Evolutionary conservation across 257 asterid species (phyloP), one percentile per base, ranked within the genome.

Genomic region (Rehmannia glutinosa): DNA sequence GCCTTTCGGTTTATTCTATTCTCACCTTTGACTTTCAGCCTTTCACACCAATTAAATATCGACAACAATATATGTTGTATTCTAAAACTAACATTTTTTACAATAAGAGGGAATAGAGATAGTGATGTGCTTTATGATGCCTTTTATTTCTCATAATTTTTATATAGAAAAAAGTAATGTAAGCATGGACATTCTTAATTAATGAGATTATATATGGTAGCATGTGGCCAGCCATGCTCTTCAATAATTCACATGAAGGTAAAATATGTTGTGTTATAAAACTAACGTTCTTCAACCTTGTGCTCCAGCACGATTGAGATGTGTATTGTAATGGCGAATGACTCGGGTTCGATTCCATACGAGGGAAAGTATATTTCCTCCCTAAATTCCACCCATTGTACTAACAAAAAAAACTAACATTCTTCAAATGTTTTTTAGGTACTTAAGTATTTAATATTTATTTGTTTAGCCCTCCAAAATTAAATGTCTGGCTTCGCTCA

Each of bases 221-320:
- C 82, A 68, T 73, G 59, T 77, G 87, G 79, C 76, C 81, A 79
- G 70, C 80, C 73, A 69, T 73, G 69, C 72, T 53, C 73, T 62
- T 62, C 73, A 73, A 75, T 61, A 28, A 69, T 74, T 47, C 77
- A 57, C 67, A 66, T 60, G 68, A 72, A 64, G 39, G 58, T 10
- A 36, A 36, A 7, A 4, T 10, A 32, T n/a, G n/a, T n/a, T n/a
- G n/a, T n/a, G n/a, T n/a, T n/a, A n/a, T n/a, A n/a, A n/a, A n/a
- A n/a, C n/a, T n/a, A n/a, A n/a, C n/a, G n/a, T n/a, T n/a, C n/a
- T n/a, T n/a, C n/a, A n/a, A n/a, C n/a, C n/a, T n/a, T n/a, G n/a
- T n/a, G n/a, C n/a, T n/a, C n/a, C n/a, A n/a, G n/a, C n/a, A n/a
- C n/a, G n/a, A n/a, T n/a, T n/a, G n/a, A n/a, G n/a, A n/a, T n/a